Evolutionary conservation across 805 yeast genomes (phyloP).

Genomic region (Yamadazyma nakazawae): DNA sequence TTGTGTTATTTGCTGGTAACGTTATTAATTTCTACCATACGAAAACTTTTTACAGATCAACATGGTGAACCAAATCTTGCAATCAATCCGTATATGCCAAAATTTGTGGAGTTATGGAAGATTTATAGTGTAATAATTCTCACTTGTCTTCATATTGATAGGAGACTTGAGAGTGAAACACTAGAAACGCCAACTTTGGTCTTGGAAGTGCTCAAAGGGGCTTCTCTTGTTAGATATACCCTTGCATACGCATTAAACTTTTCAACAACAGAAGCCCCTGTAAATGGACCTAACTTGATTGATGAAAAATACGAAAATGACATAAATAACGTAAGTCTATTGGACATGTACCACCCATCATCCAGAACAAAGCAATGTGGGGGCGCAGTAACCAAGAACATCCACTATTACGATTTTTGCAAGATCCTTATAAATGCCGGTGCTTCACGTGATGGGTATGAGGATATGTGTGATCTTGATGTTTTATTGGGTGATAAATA

Average conservation of each 20-base stretch:
- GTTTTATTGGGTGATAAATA: slow-evolving; percentile 7
- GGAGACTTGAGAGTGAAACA: slow-evolving; percentile 25
- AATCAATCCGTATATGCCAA: slow-evolving; percentile 60
- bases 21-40: slow-evolving; percentile 29
- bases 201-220: slow-evolving; percentile 48
- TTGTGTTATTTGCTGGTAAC: slow-evolving; percentile 19
- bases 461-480: slow-evolving; percentile 2
- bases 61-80: slow-evolving; percentile 36
- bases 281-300: neutral
- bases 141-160: slow-evolving; percentile 54
- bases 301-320: slow-evolving; percentile 6
- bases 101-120: slow-evolving; percentile 63
- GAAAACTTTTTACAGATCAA: slow-evolving; percentile 28
- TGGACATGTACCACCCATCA: slow-evolving; percentile 25
- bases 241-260: slow-evolving; percentile 50
- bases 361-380: slow-evolving; percentile 39
- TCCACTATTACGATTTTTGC: slow-evolving; percentile 8
- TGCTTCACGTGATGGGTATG: slow-evolving; percentile 1
- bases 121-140: slow-evolving; percentile 57
- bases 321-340: slow-evolving; percentile 2
- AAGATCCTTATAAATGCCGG: slow-evolving; percentile 7
- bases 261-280: neutral
- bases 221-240: slow-evolving; percentile 59
- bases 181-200: slow-evolving; percentile 31
- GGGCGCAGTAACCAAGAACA: slow-evolving; percentile 18